Evolutionary conservation across 805 yeast species (phyloP), one percentile per base, ranked within the genome.

Genomic region (Metschnikowia shivogae): DNA sequence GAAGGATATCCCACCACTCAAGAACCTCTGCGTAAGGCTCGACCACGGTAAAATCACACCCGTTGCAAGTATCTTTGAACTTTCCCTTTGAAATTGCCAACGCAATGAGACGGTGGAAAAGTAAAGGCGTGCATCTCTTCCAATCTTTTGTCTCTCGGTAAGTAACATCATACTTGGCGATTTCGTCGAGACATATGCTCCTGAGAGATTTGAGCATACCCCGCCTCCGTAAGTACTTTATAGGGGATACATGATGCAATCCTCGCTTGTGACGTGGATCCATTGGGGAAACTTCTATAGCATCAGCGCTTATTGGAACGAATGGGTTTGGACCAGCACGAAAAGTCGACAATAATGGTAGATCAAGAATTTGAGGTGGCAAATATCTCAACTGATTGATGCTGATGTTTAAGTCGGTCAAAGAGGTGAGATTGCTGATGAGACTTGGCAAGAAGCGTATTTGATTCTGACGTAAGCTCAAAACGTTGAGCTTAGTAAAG

Each of bases 1-100:
- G 73, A 40, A 75, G 67, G 38, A 80, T 67, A 53, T 81, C 82
- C 86, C 87, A 81, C 86, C 86, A 81, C 56, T 81, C 86, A 48
- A 74, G 57, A 1, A 75, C 70, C 52, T 81, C 82, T 0, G 85
- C 86, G 11, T 72, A 68, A 2, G 83, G 77, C 44, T 80, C 81
- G 6, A 80, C 73, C 3, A 75, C 66, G n/a, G 72, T 64, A 4
- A 60, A 46, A 6, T 67, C 60, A 58, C 87, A 81, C 34, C 67
- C 64, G 3, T 79, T 74, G 56, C 87, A 81, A 0, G 70, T 63
- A 47, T 80, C 83, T 12, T 73, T 72, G 52, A 72, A 69, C 43
- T 63, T 62, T 0, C 75, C 85, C 50, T 73, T 74, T 26, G 74
- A 70, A n/a, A 81, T 63, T 0, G 85, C 82, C 43, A 69, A 68